Percentiles rank a stretch among this genome's conserved stretches.
Conservation (phyloP, 441 rosid genomes). For the Arabidopsis lyrata region DNA sequence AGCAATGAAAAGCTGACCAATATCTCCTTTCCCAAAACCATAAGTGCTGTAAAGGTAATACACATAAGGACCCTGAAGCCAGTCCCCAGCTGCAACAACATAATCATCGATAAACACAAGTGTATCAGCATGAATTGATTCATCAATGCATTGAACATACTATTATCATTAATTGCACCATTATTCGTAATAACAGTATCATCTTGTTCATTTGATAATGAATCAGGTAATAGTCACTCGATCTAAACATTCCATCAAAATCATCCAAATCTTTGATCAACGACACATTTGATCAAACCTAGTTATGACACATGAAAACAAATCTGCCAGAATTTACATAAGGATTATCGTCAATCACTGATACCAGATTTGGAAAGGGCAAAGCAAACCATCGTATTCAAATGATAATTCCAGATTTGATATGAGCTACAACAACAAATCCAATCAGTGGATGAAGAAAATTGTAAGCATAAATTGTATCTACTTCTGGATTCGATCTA, state of each 20-base stretch:
- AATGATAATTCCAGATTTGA: background rate
- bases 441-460: background rate
- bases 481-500: slow-evolving; percentile 25
- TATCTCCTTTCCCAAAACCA: slow-evolving; percentile 89
- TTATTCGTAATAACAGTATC: background rate
- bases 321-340: background rate
- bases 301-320: background rate
- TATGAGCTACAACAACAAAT: slow-evolving; percentile 5
- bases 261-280: slow-evolving; percentile 8
- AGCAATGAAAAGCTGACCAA: slow-evolving; percentile 98
- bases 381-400: background rate
- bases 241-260: background rate
- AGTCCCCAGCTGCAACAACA: slow-evolving; percentile 84
- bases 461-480: background rate
- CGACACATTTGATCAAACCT: background rate
- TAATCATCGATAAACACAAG: background rate
- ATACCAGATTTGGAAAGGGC: background rate
- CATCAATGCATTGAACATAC: slow-evolving; percentile 5
- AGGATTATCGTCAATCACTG: background rate
- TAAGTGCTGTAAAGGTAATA: slow-evolving; percentile 86
- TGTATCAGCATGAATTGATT: background rate
- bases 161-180: background rate
- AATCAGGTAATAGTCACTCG: background rate
- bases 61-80: slow-evolving; percentile 99
- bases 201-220: background rate